Evolutionary conservation across 805 yeast genomes (phyloP), one percentile per base, ranked within the genome.

Genomic region (Cyberlindnera meyerae): DNA sequence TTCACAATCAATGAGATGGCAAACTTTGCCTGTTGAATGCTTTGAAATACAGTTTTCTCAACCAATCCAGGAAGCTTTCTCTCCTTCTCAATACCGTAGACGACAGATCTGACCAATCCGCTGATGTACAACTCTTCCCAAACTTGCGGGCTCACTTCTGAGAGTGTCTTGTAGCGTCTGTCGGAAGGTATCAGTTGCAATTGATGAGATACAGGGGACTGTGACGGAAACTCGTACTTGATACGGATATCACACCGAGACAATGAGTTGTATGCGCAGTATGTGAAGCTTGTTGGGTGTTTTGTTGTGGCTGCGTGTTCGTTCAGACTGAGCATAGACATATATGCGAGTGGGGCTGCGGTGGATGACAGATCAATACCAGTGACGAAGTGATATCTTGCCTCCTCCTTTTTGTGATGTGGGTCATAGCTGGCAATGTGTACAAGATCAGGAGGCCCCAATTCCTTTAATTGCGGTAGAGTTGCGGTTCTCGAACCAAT

Each of bases 361-460:
- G 61, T 55, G 4, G 71, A 64, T 0, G 75, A 65, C 1, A 65
- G 54, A 45, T 71, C 74, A 16, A 73, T 48, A 4, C 79, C 79
- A 1, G 68, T 63, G 18, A 68, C 54, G 43, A 62, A 68, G 42
- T 71, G 76, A 36, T 70, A 73, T 34, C 66, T 67, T 1, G 81
- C 76, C 11, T 63, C 60, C 40, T 76, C 81, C 37, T 69, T 66
- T 28, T 46, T 50, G 2, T 34, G 18, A 5, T 41, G 39, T 14
- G 36, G 43, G 34, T 46, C 45, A 37, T 47, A 54, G 38, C 61
- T 67, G 20, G 70, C 55, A 20, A 73, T 47, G 47, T 70, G 82
- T 3, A 79, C 76, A 39, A 83, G 62, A 58, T 84, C 94, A 4
- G 88, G 82, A 3, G 88, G 85, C 0, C 94, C 94, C 16, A 81